Conservation (phyloP, 441 rosid genomes). For the Gossypium lobatum region DNA sequence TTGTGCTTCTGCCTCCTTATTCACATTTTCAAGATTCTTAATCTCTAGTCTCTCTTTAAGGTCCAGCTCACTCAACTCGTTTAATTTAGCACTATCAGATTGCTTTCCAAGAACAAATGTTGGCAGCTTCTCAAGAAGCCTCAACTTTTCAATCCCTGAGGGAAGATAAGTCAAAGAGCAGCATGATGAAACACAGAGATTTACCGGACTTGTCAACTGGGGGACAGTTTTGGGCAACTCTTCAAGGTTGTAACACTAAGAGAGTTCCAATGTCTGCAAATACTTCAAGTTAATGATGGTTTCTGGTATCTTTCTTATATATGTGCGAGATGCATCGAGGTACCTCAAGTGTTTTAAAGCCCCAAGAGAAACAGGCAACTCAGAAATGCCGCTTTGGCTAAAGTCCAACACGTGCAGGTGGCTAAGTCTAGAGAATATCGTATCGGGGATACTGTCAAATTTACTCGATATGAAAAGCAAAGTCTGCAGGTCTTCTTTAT, state of each 20-base stretch:
- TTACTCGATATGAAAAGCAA: constrained; percentile 5
- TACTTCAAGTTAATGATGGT: constrained; percentile 22
- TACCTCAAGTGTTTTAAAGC: constrained; percentile 14
- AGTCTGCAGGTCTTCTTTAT: constrained; percentile 5
- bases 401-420: constrained; percentile 17
- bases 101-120: constrained; percentile 15
- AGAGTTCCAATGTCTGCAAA: constrained; percentile 19
- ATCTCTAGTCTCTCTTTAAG: constrained; percentile 18
- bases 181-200: constrained; percentile 16
- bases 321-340: constrained; percentile 18
- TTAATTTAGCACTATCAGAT: constrained; percentile 13
- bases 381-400: neutral
- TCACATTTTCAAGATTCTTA: constrained; percentile 10
- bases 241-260: constrained; percentile 3
- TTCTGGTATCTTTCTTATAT: constrained; percentile 11
- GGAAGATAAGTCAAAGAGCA: constrained; percentile 2
- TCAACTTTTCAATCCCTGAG: neutral
- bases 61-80: constrained; percentile 5
- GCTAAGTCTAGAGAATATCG: constrained; percentile 7
- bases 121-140: constrained; percentile 17
- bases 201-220: constrained; percentile 14
- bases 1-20: neutral
- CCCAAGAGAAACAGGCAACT: constrained; percentile 15
- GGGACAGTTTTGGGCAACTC: constrained; percentile 17
- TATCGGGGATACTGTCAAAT: neutral